Base-by-base conservation (phyloP, 2,329 filamentous ascomycete species). In the Ceratocystis alfenasii region DNA sequence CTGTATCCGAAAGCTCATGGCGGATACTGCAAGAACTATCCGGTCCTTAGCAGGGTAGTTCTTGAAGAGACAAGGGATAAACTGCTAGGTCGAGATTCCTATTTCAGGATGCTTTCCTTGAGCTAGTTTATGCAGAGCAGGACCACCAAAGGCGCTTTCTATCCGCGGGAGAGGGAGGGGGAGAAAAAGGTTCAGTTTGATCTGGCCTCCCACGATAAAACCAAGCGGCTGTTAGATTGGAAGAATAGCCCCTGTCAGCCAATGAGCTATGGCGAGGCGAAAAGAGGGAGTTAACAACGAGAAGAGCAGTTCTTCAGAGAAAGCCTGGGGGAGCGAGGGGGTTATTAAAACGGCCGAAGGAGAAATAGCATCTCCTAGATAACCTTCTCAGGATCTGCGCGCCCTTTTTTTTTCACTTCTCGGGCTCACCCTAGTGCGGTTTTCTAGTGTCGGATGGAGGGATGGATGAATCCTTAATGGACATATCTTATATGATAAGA, bases 401-500 rank as follows among this genome's bases (percentile, higher is more conserved):
- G 7, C 25, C 28, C 22, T 33, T 59, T 59, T 59, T 33, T 36
- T 33, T 30, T 57, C 7, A 2, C 22, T 53, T 53, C 48, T 53
- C 48, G 48, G 55, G 55, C 28, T 59, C 28, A 20, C 55, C 28
- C 55, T 59, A 59, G 55, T 59, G 55, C 30, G 3, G 28, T n/a
- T 17, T 36, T 36, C 17, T 59, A n/a, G 28, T 20, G 4, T 30
- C 55, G 17, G 55, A 15, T 33, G n/a, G 28, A 7, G 8, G 55
- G 55, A 59, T 59, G 55, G 55, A 36, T 59, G 12, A 33, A 59
- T 20, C 30, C 55, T n/a, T n/a, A 20, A 8, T n/a, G 55, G n/a
- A 10, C 48, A 22, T n/a, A 12, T 22, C n/a, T 22, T 12, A 25
- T n/a, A 8, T 20, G 48, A 12, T n/a, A 12, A 53, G 30, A 59